Evolutionary conservation across 306 rosid genomes (phyloP).

Genomic region (Cotoneaster glaucophyllus): DNA sequence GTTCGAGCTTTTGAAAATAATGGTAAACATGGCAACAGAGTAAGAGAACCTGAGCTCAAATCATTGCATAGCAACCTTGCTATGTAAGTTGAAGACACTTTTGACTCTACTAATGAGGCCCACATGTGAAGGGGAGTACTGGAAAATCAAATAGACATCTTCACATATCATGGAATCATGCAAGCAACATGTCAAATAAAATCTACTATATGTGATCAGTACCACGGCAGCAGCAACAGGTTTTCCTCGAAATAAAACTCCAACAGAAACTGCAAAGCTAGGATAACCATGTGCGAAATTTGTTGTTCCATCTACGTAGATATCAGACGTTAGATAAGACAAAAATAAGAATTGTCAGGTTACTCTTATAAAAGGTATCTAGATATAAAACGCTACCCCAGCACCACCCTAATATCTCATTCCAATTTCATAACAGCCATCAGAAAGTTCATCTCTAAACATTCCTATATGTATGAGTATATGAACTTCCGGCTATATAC

Average conservation of each 20-base stretch:
- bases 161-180: neutral
- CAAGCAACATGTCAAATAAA: constrained; percentile 7
- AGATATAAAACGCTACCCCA: neutral
- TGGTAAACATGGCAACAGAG: neutral
- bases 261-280: constrained; percentile 90
- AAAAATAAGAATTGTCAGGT: neutral
- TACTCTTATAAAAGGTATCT: neutral
- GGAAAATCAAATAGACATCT: neutral
- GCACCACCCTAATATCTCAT: neutral
- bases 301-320: constrained; percentile 80
- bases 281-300: constrained; percentile 95
- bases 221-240: constrained; percentile 98
- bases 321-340: constrained; percentile 24
- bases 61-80: neutral
- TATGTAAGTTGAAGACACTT: neutral
- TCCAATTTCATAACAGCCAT: neutral
- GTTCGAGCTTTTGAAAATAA: neutral
- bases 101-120: neutral
- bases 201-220: neutral
- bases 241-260: constrained; percentile 78
- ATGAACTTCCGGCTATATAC: neutral
- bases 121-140: neutral
- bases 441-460: neutral
- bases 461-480: neutral
- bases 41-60: neutral